Evolutionary conservation across 345 rosid species (phyloP).

Genomic region (Microthlaspi erraticum): DNA sequence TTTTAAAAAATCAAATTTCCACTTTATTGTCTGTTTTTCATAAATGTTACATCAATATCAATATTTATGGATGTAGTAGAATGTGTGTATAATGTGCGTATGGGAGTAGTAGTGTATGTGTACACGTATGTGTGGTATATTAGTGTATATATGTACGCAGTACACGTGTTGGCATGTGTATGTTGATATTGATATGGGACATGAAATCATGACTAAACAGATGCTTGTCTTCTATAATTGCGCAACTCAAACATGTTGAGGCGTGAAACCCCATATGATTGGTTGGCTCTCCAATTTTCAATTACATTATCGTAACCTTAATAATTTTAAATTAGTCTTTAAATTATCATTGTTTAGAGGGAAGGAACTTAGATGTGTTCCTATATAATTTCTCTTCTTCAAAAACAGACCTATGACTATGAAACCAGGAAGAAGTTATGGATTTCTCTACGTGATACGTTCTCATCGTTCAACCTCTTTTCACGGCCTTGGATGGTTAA

Average conservation of each 20-base stretch:
- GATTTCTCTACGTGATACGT: no score
- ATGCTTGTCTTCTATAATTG: slow-evolving; percentile 39
- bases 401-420: no score
- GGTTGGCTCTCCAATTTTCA: slow-evolving; percentile 29
- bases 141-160: not conserved
- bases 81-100: no score
- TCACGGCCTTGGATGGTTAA: no score
- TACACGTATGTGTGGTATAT: not conserved
- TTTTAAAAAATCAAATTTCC: not conserved
- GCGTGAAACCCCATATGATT: slow-evolving; percentile 40
- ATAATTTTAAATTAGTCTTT: no score
- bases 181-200: slow-evolving; percentile 32
- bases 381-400: no score
- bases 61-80: no score
- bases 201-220: slow-evolving; percentile 34
- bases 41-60: not conserved
- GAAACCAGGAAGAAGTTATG: no score
- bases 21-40: not conserved
- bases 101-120: no score
- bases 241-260: slow-evolving; percentile 38
- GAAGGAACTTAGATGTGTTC: no score
- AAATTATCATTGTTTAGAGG: no score
- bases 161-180: slow-evolving; percentile 40
- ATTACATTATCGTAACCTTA: slow-evolving; percentile 10
- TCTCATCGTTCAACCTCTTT: no score